These are phyloP conservation scores for Sugiyamaella neomexicana DNA, from an alignment of 1,139 yeast species.

Conservation along the genomic window DNA sequence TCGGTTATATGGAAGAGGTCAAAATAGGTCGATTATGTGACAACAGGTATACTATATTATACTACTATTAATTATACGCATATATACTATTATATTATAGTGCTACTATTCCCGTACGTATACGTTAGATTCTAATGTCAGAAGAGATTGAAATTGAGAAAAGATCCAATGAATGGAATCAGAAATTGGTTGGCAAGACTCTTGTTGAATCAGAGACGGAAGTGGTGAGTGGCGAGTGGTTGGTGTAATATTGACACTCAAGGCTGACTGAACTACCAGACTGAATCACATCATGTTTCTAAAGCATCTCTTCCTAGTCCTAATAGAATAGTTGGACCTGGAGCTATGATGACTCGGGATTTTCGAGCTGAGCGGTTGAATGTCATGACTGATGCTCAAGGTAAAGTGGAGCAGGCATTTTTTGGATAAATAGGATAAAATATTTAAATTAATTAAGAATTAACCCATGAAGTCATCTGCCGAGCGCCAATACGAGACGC, in stretches of 20 bases:
- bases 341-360: conserved; percentile 30
- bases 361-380: conserved; percentile 32
- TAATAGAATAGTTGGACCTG: conserved; percentile 30
- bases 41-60: not conserved
- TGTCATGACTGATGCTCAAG: conserved; percentile 31
- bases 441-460: conserved; percentile 29
- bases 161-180: conserved; percentile 27
- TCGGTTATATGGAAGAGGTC: not conserved
- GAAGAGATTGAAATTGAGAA: conserved; percentile 17
- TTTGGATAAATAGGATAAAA: conserved; percentile 26
- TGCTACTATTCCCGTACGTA: too few species aligned
- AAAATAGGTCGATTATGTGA: not conserved
- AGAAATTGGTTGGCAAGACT: conserved; percentile 31
- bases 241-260: too few species aligned
- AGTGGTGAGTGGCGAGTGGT: conserved; percentile 2
- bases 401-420: conserved; percentile 27
- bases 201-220: conserved; percentile 22
- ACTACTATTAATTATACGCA: too few species aligned
- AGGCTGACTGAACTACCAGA: conserved; percentile 1
- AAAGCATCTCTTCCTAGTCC: conserved; percentile 30
- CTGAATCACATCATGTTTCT: conserved; percentile 15
- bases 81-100: too few species aligned
- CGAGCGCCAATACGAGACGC: conserved; percentile 77
- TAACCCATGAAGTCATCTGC: conserved; percentile 53
- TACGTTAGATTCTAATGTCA: conserved; percentile 5